These are phyloP conservation scores for Fusarium solani-melongenae DNA, from an alignment of 2,329 filamentous ascomycete species.

Conservation along the genomic window DNA sequence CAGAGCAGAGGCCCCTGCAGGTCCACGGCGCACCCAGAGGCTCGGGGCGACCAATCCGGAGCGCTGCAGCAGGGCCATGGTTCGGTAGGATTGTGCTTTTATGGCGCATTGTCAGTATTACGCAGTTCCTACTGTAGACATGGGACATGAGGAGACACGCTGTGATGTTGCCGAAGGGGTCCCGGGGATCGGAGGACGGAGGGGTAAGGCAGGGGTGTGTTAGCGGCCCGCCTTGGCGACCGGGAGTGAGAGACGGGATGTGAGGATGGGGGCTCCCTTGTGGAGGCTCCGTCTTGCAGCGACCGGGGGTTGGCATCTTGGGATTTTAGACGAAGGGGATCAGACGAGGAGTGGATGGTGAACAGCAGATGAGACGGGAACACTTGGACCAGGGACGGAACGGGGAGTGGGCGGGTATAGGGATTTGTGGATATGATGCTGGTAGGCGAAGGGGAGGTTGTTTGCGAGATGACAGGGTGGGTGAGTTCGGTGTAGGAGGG, in stretches of 20 bases:
- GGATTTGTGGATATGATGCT: conserved; percentile 2
- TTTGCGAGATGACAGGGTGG: not conserved
- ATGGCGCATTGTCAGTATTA: conserved; percentile 17
- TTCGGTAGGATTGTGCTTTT: conserved; percentile 9
- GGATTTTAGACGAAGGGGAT: not conserved
- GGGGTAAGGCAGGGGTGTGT: conserved; percentile 1
- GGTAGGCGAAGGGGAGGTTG: not conserved
- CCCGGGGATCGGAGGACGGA: not conserved
- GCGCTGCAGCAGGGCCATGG: conserved; percentile 43
- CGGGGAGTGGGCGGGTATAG: conserved; percentile 3
- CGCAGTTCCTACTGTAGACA: not conserved
- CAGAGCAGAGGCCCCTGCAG: conserved; percentile 22
- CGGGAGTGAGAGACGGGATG: conserved; percentile 6
- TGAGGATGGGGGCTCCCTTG: not conserved
- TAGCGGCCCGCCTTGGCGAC: not conserved
- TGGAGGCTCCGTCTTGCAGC: not conserved
- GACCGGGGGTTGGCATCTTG: not conserved
- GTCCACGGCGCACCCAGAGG: conserved; percentile 35
- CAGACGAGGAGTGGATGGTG: conserved; percentile 26
- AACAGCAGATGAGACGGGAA: conserved; percentile 18
- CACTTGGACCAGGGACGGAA: conserved; percentile 1
- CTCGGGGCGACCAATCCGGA: conserved; percentile 38
- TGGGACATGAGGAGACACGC: not conserved
- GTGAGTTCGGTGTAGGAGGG: not conserved
- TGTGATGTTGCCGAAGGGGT: not conserved